These are phyloP conservation scores for Mucor lusitanicus DNA, from an alignment of 371 early-diverging fungal species.

Conservation along the genomic window DNA sequence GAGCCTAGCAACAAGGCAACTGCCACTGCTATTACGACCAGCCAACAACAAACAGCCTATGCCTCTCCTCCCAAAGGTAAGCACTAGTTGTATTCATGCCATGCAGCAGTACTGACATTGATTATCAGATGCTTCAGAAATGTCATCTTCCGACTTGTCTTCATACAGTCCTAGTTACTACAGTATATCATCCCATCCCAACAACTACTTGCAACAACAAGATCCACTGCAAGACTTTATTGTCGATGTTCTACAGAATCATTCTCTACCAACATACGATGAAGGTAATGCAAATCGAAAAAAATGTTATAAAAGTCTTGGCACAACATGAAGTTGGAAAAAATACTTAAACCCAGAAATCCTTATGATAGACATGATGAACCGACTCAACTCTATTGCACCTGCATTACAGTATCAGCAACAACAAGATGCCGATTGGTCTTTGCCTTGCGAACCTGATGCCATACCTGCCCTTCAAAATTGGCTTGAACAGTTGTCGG, in stretches of 20 bases:
- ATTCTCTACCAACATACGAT: conserved; percentile 46
- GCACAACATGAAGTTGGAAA: not conserved
- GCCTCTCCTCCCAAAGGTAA: conserved; percentile 5
- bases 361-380: conserved; percentile 47
- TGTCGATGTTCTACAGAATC: conserved; percentile 46
- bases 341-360: conserved; percentile 9
- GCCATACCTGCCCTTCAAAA: conserved; percentile 45
- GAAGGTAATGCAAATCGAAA: conserved; percentile 33
- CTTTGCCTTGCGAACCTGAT: conserved; percentile 38
- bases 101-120: not conserved
- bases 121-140: not conserved
- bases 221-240: conserved; percentile 46
- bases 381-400: conserved; percentile 41
- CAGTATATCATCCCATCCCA: not conserved
- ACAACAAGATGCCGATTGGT: conserved; percentile 23
- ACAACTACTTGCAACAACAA: conserved; percentile 3
- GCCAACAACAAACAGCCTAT: not conserved
- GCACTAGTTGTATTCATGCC: not conserved
- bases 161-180: conserved; percentile 19
- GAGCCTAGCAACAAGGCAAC: not conserved
- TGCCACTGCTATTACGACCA: not conserved
- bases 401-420: conserved; percentile 24
- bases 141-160: conserved; percentile 17
- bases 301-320: not conserved
- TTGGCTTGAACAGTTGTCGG: conserved; percentile 54